A percentile compares a stretch with the other conserved stretches of the same genome.
Evolutionary conservation across 345 rosid species (phyloP).

Genomic region (Brassica nigra): DNA sequence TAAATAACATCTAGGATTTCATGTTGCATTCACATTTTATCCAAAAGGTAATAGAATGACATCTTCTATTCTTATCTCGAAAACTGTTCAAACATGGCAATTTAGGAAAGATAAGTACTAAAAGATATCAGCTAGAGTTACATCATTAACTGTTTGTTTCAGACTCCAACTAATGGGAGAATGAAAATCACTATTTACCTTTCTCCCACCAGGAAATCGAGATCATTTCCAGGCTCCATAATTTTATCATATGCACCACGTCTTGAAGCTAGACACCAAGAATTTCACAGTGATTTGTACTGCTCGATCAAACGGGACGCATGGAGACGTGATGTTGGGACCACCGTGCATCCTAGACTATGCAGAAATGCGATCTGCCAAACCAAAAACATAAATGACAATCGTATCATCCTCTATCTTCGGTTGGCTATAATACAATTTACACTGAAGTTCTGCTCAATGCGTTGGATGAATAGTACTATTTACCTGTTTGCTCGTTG

Average conservation of each 20-base stretch:
- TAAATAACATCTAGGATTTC: background rate
- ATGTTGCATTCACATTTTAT: background rate
- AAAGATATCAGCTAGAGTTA: background rate
- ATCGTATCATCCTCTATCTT: background rate
- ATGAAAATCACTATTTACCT: background rate
- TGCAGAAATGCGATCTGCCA: slow-evolving; percentile 69
- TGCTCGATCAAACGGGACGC: slow-evolving; percentile 88
- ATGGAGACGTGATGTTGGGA: slow-evolving; percentile 89
- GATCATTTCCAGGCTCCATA: background rate
- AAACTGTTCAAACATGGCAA: background rate
- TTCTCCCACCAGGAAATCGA: slow-evolving; percentile 12
- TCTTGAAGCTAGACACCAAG: background rate
- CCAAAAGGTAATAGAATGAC: background rate
- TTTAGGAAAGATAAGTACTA: background rate
- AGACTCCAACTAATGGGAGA: background rate
- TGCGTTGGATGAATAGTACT: background rate
- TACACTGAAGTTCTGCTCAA: background rate
- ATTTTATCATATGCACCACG: background rate
- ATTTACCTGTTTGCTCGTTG: slow-evolving; percentile 88
- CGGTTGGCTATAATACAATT: background rate
- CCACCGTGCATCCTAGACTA: slow-evolving; percentile 77
- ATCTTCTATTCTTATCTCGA: background rate
- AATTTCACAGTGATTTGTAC: slow-evolving; percentile 72
- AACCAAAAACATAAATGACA: background rate
- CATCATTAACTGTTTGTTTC: slow-evolving; percentile 2